phyloP scores from a whole-genome alignment of 331 rosid genomes.

The Rosa hybrid region DNA sequence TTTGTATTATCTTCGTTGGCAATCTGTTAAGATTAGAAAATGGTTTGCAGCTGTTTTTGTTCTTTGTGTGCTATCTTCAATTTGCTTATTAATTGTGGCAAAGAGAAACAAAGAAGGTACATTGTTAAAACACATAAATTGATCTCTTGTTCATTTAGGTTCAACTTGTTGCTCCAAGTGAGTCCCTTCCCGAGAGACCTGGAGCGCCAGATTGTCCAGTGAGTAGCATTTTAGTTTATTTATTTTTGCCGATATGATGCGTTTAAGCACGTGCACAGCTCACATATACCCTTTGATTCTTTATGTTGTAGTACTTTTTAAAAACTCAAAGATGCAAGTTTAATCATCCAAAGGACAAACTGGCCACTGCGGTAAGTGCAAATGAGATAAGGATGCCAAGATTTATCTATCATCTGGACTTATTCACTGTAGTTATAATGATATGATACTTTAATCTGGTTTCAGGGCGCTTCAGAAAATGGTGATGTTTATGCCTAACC shows the following conservation, averaged over 20 bases:
- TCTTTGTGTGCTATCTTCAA: background rate
- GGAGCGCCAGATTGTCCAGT: conserved; percentile 93
- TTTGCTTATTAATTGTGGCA: background rate
- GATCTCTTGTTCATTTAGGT: conserved; percentile 55
- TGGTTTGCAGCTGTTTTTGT: background rate
- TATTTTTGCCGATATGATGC: background rate
- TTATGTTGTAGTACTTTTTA: conserved; percentile 69
- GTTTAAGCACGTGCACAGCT: conserved; percentile 21
- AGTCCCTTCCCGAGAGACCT: conserved; percentile 79
- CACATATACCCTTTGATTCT: conserved; percentile 25
- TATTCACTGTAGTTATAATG: conserved; percentile 9
- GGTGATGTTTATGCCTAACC: conserved; percentile 67
- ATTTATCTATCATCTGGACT: conserved; percentile 5
- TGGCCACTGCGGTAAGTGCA: conserved; percentile 36
- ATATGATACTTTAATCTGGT: conserved; percentile 19
- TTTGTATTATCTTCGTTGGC: background rate
- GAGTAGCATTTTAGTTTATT: conserved; percentile 36
- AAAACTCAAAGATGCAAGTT: conserved; percentile 97
- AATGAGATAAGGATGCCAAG: conserved; percentile 6
- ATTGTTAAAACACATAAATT: conserved; percentile 1
- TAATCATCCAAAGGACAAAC: conserved; percentile 74
- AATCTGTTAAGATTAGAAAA: conserved; percentile 5
- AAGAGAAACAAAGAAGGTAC: background rate
- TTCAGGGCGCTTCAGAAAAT: conserved; percentile 59
- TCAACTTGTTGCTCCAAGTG: conserved; percentile 59